Evolutionary conservation across 179 eudicot genomes (phyloP), one percentile per base, ranked within the genome.

Genomic region (Kewa caespitosa): DNA sequence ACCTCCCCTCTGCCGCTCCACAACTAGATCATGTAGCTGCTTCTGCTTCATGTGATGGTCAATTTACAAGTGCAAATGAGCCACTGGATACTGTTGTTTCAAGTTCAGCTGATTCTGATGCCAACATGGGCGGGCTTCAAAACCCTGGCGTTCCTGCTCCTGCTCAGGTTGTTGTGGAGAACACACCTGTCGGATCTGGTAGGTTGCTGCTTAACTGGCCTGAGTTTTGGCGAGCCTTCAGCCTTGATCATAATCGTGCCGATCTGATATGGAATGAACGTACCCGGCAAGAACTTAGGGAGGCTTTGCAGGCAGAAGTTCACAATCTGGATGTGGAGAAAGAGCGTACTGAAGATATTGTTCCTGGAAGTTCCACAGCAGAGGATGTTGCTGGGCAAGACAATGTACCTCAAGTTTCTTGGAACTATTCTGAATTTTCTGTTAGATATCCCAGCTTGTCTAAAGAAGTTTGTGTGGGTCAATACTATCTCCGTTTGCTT

Each of bases 401-500:
- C 30, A 81, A 79, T 75, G 80, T 85, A 65, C 91, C 97, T 60
- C 99, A 96, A 75, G 91, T 96, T 70, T 96, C 99, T 11, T 96
- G 99, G 99, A 96, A 96, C 73, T 96, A 93, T 78, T 85, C 96
- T 14, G 99, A 96, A 82, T 96, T 93, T 82, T 88, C 86, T 70
- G 97, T 96, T 74, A 86, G 92, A 74, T 96, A 96, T 73, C 90
- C 86, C 60, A 93, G 99, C 83, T 83, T 96, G 77, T 90, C 96
- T 59, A 96, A 96, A 85, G 99, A 96, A 90, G 99, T 96, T 85
- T 96, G 99, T 84, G 98, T 96, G 60, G 99, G 99, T 74, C 99
- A 96, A 79, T 96, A 96, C 85, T 96, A 96, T 82, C 87, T 96
- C 46, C 93, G 98, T 18, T 84, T 96, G 85, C 96, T 96, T 74